Base-by-base conservation (phyloP, 73 alveolate genomes). In the Halteria grandinella region DNA sequence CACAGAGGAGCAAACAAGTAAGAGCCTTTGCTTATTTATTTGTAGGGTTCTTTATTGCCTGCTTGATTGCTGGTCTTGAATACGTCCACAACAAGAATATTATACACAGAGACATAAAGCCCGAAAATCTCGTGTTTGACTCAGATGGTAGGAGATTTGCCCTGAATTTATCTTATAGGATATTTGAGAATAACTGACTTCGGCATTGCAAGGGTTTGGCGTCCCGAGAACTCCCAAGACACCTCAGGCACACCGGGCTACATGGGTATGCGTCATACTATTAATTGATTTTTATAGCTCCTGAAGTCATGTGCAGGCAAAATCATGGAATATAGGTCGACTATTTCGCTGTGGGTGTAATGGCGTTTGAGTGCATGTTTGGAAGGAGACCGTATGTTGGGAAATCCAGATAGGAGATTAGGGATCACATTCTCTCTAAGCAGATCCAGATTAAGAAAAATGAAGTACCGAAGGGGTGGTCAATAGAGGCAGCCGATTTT, bases 331-430 rank as follows among this genome's bases (percentile, higher is more conserved):
- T 64, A 17, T 86, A 87, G 15, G 91, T 73, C 0, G 98, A 91
- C 66, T 91, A 72, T 40, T 91, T 77, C 75, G 97, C 97, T 40
- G 45, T 91, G 12, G 97, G 97, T 17, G 95, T 91, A 1, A 91
- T 91, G 11, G 90, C 75, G 1, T 84, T 83, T 70, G 97, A 91
- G 45, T 75, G 79, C 55, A 91, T 91, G 93, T 43, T 62, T 10
- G 88, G 93, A 27, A 79, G 69, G 91, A 55, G 96, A 44, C 96
- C 96, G 14, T 89, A 85, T 70, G 52, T 79, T 14, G 97, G 95
- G 21, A 77, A 81, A 58, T 58, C 89, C 11, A 53, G 93, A 51
- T 18, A 89, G 32, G 91, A 89, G 47, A 75, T 88, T 5, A 59
- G 92, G 34, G 92, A 91, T 18, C 76, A 79, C 32, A 92, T 92